A percentile compares a stretch with the other conserved stretches of the same genome.
Conservation (phyloP, 202 grass and related monocot genomes). For the Hordeum pubiflorum region DNA sequence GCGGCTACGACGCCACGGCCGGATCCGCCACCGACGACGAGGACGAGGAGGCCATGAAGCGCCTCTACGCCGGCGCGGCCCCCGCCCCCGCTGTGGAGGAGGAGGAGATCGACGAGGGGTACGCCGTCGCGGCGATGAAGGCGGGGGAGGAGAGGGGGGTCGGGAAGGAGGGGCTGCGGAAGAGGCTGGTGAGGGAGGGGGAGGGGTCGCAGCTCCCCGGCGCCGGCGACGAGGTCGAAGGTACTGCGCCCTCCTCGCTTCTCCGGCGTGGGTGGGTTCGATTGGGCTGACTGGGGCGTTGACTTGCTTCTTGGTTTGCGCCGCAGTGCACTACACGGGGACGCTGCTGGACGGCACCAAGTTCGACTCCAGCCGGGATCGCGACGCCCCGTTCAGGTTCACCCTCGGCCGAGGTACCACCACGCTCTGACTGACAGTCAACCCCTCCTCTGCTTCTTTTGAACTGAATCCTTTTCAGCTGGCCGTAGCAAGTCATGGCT, state of each 20-base stretch:
- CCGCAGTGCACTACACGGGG: conserved; percentile 79
- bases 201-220: conserved; percentile 41
- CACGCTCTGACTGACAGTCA: not conserved
- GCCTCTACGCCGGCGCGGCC: conserved; percentile 9
- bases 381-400: conserved; percentile 55
- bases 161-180: conserved; percentile 67
- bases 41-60: conserved; percentile 10
- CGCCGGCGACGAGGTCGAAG: conserved; percentile 68
- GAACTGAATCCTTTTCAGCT: not conserved
- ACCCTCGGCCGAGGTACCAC: conserved; percentile 59
- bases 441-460: not conserved
- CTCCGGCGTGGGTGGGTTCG: not conserved
- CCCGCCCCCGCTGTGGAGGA: not conserved
- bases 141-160: conserved; percentile 60
- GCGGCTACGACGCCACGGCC: conserved; percentile 21
- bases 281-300: not conserved
- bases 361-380: conserved; percentile 75
- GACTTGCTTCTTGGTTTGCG: not conserved
- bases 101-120: not conserved
- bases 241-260: not conserved
- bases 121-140: conserved; percentile 23
- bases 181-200: conserved; percentile 60
- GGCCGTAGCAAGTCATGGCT: no score
- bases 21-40: not conserved
- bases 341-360: conserved; percentile 65